A percentile compares a stretch with the other conserved stretches of the same genome.
Evolutionary conservation across 805 yeast species (phyloP).

Genomic region (Scheffersomyces coipomensis): DNA sequence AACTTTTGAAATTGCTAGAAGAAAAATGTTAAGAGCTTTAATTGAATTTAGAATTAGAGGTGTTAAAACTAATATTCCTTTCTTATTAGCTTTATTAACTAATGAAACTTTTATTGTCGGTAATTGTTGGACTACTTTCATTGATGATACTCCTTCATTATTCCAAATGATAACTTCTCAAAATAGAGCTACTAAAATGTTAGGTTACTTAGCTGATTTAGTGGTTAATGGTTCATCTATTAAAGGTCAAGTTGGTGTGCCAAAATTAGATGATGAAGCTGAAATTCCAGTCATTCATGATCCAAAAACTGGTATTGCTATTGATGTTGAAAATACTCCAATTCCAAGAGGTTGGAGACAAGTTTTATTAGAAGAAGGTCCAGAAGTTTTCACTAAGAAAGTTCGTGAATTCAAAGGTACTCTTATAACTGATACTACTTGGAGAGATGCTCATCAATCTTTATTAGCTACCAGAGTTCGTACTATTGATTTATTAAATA

Average conservation of each 20-base stretch:
- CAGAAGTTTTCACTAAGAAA: constrained; percentile 84
- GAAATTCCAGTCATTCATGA: constrained; percentile 72
- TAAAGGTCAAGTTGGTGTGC: constrained; percentile 92
- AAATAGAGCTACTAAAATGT: constrained; percentile 93
- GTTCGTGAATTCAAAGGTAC: constrained; percentile 85
- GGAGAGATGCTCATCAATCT: constrained; percentile 99
- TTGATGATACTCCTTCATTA: constrained; percentile 95
- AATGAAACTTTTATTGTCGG: constrained; percentile 84
- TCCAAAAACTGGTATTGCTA: constrained; percentile 52
- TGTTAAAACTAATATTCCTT: constrained; percentile 97
- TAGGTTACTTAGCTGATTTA: constrained; percentile 88
- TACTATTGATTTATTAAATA: constrained; percentile 84
- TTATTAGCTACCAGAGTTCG: constrained; percentile 95
- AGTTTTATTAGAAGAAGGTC: constrained; percentile 78
- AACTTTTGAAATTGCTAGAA: constrained; percentile 92
- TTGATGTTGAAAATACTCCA: constrained; percentile 54
- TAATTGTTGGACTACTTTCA: constrained; percentile 96
- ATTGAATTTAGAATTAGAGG: constrained; percentile 99
- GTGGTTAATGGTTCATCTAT: constrained; percentile 95
- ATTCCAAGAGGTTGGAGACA: constrained; percentile 87
- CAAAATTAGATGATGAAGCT: constrained; percentile 77
- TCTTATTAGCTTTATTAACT: constrained; percentile 86
- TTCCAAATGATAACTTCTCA: constrained; percentile 93
- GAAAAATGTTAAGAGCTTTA: constrained; percentile 96
- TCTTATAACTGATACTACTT: constrained; percentile 94